Percentiles rank a stretch among this genome's conserved stretches.
Evolutionary conservation across 805 yeast species (phyloP).

Genomic region (Yarrowia osloensis): DNA sequence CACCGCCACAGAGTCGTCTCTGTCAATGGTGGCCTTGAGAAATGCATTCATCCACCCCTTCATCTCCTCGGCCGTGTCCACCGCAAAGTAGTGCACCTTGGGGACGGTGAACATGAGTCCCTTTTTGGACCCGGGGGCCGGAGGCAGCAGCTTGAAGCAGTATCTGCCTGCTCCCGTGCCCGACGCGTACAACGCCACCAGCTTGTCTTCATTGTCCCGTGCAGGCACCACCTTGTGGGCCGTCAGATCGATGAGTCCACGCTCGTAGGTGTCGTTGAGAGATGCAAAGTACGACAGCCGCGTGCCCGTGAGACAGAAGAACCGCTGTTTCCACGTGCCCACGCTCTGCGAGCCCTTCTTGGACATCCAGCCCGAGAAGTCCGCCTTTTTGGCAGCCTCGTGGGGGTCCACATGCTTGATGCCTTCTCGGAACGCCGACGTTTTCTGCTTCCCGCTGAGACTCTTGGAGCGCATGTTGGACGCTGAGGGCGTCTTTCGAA

Average conservation of each 20-base stretch:
- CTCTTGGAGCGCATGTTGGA: constrained; percentile 17
- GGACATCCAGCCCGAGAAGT: constrained; percentile 91
- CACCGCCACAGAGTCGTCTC: constrained; percentile 90
- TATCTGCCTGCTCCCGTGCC: constrained; percentile 91
- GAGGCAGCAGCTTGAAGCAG: constrained; percentile 88
- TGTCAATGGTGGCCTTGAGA: constrained; percentile 93
- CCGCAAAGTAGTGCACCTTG: constrained; percentile 93
- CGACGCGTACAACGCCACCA: constrained; percentile 85
- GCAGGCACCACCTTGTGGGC: constrained; percentile 89
- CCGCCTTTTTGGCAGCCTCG: constrained; percentile 75
- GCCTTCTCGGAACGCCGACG: constrained; percentile 66
- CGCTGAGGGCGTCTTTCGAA: constrained; percentile 23
- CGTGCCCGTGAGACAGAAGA: constrained; percentile 87
- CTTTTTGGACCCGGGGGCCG: constrained; percentile 94
- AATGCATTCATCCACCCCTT: constrained; percentile 92
- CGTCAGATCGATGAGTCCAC: constrained; percentile 93
- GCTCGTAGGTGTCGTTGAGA: constrained; percentile 76
- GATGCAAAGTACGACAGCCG: constrained; percentile 84
- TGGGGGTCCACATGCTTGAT: constrained; percentile 72
- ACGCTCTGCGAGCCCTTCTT: constrained; percentile 82
- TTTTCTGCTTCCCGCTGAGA: constrained; percentile 41
- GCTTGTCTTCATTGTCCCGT: constrained; percentile 73
- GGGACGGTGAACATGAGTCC: constrained; percentile 97
- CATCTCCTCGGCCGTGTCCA: constrained; percentile 88
- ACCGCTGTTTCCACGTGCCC: constrained; percentile 90